A percentile compares a stretch with the other conserved stretches of the same genome.
These are phyloP conservation scores for Gypsophila paniculata DNA, from an alignment of 179 eudicot genomes.

Conservation along the genomic window DNA sequence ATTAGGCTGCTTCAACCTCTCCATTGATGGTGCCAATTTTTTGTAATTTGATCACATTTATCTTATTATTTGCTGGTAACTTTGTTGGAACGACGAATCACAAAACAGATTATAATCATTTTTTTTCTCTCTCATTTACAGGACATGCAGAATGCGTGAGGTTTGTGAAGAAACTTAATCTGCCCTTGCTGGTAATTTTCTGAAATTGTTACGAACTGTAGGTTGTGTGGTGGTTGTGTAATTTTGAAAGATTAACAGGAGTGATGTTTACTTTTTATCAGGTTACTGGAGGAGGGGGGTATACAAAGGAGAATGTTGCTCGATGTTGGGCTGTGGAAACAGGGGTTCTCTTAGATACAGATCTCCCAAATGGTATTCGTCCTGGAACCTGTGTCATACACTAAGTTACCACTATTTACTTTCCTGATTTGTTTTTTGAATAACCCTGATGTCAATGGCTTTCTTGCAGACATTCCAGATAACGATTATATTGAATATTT, in stretches of 20 bases:
- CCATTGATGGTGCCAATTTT: conserved; percentile 86
- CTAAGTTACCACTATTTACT: neutral
- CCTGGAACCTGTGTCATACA: conserved; percentile 8
- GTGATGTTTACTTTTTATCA: conserved; percentile 22
- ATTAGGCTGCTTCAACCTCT: conserved; percentile 97
- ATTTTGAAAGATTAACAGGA: conserved; percentile 16
- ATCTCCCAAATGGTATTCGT: conserved; percentile 75
- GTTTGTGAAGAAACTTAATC: conserved; percentile 85
- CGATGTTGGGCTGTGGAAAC: conserved; percentile 99
- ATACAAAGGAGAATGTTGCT: conserved; percentile 99
- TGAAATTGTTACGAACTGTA: conserved; percentile 7
- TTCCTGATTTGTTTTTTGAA: neutral
- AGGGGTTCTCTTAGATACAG: conserved; percentile 79
- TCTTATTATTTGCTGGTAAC: conserved; percentile 26
- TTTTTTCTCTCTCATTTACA: conserved; percentile 27
- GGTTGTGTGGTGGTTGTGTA: neutral
- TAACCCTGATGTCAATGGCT: neutral
- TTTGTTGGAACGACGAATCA: conserved; percentile 18
- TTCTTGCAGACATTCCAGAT: conserved; percentile 80
- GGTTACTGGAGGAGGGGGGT: conserved; percentile 99
- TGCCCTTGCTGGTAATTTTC: conserved; percentile 82
- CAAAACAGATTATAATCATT: conserved; percentile 16
- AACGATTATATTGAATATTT: conserved; percentile 88
- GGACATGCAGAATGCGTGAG: conserved; percentile 98
- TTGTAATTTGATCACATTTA: conserved; percentile 31